Percentiles rank a stretch among this genome's conserved stretches.
Conservation (phyloP, 108 stramenopile species). For the Skeletonema potamos region DNA sequence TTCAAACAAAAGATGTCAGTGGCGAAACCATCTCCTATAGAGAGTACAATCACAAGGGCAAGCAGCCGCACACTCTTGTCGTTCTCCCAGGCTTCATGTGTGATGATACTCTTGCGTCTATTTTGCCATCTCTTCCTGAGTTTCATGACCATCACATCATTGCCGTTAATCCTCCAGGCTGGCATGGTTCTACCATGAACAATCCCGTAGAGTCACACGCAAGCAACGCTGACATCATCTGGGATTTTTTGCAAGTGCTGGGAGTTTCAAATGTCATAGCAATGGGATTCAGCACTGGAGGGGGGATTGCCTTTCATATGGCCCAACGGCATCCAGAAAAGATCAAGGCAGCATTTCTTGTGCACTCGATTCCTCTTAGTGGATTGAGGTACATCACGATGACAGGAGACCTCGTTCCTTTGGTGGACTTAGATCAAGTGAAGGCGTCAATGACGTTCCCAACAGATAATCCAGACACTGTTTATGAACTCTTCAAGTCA, state of each 20-base stretch:
- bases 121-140: constrained; percentile 10
- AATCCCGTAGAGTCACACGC: constrained; percentile 16
- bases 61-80: constrained; percentile 14
- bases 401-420: background rate
- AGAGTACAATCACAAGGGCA: constrained; percentile 12
- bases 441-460: background rate
- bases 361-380: constrained; percentile 24
- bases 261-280: constrained; percentile 14
- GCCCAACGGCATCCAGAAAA: constrained; percentile 19
- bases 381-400: background rate
- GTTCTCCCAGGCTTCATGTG: constrained; percentile 19
- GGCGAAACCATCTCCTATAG: constrained; percentile 28
- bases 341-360: constrained; percentile 27
- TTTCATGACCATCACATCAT: constrained; percentile 34
- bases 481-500: constrained; percentile 20
- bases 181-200: constrained; percentile 27
- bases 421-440: background rate
- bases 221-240: constrained; percentile 17
- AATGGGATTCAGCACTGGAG: constrained; percentile 25
- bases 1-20: background rate
- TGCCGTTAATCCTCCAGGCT: constrained; percentile 24
- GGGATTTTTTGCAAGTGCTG: constrained; percentile 9
- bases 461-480: constrained; percentile 1
- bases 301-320: constrained; percentile 25
- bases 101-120: constrained; percentile 17